Conservation (phyloP, 2,329 filamentous ascomycete genomes). For the Mycosphaerella sp. region DNA sequence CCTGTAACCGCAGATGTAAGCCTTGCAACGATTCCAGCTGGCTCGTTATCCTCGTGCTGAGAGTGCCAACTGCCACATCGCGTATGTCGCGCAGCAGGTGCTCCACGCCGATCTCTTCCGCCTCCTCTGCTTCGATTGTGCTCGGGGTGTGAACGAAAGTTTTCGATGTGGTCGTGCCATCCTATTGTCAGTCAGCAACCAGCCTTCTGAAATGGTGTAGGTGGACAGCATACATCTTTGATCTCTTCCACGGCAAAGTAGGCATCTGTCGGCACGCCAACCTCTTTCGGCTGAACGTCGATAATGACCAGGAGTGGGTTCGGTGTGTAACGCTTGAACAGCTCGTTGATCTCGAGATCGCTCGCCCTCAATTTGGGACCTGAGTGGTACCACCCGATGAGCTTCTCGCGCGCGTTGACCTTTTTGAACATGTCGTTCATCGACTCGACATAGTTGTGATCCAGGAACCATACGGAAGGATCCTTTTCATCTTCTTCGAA, state of each 20-base stretch:
- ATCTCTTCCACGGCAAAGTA: slow-evolving; percentile 99
- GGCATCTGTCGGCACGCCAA: slow-evolving; percentile 93
- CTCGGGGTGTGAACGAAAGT: slow-evolving; percentile 98
- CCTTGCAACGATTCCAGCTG: slow-evolving; percentile 97
- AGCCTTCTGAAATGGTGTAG: not conserved
- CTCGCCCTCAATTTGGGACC: slow-evolving; percentile 94
- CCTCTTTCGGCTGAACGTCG: slow-evolving; percentile 96
- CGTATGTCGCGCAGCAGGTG: slow-evolving; percentile 96
- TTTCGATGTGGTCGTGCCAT: slow-evolving; percentile 92
- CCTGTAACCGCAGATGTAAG: slow-evolving; percentile 84
- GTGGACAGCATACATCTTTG: slow-evolving; percentile 67
- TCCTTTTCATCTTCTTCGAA: slow-evolving; percentile 99
- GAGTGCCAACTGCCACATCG: slow-evolving; percentile 92
- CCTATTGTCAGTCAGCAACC: slow-evolving; percentile 49
- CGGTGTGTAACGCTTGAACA: slow-evolving; percentile 98
- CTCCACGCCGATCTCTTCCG: slow-evolving; percentile 97
- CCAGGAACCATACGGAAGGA: slow-evolving; percentile 96
- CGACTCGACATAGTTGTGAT: slow-evolving; percentile 98
- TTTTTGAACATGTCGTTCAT: slow-evolving; percentile 99
- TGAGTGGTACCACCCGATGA: slow-evolving; percentile 99
- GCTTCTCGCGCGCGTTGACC: slow-evolving; percentile 96
- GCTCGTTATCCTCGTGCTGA: slow-evolving; percentile 94
- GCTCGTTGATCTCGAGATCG: slow-evolving; percentile 97
- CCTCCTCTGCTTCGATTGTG: slow-evolving; percentile 97
- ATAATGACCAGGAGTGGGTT: slow-evolving; percentile 96